Evolutionary conservation across 352 stramenopile genomes (phyloP).

Genomic region (Globisporangium radiosum): DNA sequence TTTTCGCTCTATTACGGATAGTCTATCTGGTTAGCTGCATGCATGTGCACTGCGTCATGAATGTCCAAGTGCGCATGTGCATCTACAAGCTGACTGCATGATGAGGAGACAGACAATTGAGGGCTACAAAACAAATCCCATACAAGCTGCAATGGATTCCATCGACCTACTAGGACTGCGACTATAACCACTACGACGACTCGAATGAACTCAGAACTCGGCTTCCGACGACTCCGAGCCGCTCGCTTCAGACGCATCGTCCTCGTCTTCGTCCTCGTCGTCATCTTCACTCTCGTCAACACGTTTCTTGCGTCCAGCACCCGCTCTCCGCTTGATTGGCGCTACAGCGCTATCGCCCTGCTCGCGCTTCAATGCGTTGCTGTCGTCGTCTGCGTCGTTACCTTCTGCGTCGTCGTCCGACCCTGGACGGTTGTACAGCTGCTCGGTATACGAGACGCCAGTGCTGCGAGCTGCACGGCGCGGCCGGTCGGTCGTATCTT

Average conservation of each 20-base stretch:
- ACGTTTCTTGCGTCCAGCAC: slow-evolving; percentile 7
- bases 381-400: slow-evolving; percentile 7
- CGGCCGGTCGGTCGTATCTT: slow-evolving; percentile 11
- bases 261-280: slow-evolving; percentile 8
- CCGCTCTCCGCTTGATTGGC: not conserved
- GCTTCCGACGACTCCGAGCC: slow-evolving; percentile 35
- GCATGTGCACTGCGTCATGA: not conserved
- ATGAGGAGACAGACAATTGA: too few species aligned
- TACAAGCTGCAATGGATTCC: too few species aligned
- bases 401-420: slow-evolving; percentile 39
- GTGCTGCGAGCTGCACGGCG: slow-evolving; percentile 3
- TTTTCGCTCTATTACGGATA: too few species aligned
- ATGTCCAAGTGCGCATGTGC: too few species aligned
- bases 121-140: too few species aligned
- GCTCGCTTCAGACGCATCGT: slow-evolving; percentile 9
- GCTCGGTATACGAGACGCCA: slow-evolving; percentile 6
- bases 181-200: too few species aligned
- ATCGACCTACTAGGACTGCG: too few species aligned
- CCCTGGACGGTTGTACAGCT: slow-evolving; percentile 2
- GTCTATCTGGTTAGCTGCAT: not conserved
- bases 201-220: slow-evolving; percentile 18
- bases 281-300: not conserved
- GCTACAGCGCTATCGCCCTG: not conserved
- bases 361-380: slow-evolving; percentile 8
- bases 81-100: too few species aligned